Evolutionary conservation across 345 rosid species (phyloP), one percentile per base, ranked within the genome.

Genomic region (Nasturtium officinale): DNA sequence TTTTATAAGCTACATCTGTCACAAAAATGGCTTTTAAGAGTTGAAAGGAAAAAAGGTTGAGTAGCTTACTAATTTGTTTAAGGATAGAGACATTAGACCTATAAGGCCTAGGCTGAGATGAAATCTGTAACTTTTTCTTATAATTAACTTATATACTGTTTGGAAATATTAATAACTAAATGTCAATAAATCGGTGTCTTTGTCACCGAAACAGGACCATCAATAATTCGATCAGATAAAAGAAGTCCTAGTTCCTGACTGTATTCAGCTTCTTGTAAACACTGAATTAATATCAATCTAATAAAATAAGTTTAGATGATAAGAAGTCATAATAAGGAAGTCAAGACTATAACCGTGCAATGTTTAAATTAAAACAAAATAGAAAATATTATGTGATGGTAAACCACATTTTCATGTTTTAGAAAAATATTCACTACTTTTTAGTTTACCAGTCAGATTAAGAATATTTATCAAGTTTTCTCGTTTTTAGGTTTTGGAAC

Each of bases 141-240:
- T 17, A 0, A n/a, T n/a, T 46, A 63, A 63, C 55, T 46, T 63
- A 63, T 29, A 37, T 26, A 6, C 43, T 56, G 64, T 55, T 68
- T 68, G 63, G 3, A 55, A 42, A 30, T 54, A 17, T 11, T 40
- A 11, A 54, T 30, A 15, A 13, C 3, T 23, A 21, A 29, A 67
- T 18, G 61, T 38, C n/a, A 38, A 67, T 53, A 60, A 54, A 26
- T 53, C 72, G 18, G 52, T 45, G 51, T 53, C 37, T 10, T 38
- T 25, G 61, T 67, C 61, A 38, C 51, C 26, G 2, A 38, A 67
- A 43, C 25, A 18, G 40, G 11, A 29, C 40, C 52, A 67, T 67
- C 38, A 67, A 2, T 26, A 9, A 11, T 4, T 48, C 56, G 15
- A 4, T 13, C 26, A 32, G 58, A 50, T 45, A 29, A 5, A 0